Evolutionary conservation across 768 basidiomycete genomes (phyloP).

Genomic region (Trametes gibbosa): DNA sequence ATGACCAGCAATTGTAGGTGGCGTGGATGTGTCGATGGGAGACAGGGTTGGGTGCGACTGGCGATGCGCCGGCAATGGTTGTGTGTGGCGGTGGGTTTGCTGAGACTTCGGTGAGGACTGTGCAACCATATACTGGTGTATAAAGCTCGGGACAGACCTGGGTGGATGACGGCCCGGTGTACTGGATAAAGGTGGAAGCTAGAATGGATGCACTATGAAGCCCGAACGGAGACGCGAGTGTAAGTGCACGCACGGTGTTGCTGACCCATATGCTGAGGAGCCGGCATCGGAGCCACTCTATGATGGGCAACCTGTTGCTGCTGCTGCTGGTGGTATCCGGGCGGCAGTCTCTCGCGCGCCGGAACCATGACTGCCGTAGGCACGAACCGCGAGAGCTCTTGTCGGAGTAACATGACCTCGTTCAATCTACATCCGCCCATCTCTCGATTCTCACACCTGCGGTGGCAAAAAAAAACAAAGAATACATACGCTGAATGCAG

Average conservation of each 20-base stretch:
- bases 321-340: neutral
- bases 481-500: slow-evolving; percentile 16
- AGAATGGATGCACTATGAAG: neutral
- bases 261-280: neutral
- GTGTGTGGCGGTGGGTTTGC: neutral
- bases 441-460: neutral
- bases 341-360: neutral
- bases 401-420: slow-evolving; percentile 14
- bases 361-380: slow-evolving; percentile 1
- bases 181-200: neutral
- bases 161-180: neutral
- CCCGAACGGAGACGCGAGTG: neutral
- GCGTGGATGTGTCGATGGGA: neutral
- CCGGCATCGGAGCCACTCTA: neutral
- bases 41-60: neutral
- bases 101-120: neutral
- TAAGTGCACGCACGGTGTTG: neutral
- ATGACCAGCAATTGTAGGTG: slow-evolving; percentile 1
- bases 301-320: neutral
- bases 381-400: slow-evolving; percentile 11
- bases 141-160: neutral
- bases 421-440: slow-evolving; percentile 4
- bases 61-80: neutral
- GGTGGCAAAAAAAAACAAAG: neutral
- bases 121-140: neutral